Evolutionary conservation across 2,329 filamentous ascomycete genomes (phyloP), one percentile per base, ranked within the genome.

Genomic region (Zymoseptoria passerinii): DNA sequence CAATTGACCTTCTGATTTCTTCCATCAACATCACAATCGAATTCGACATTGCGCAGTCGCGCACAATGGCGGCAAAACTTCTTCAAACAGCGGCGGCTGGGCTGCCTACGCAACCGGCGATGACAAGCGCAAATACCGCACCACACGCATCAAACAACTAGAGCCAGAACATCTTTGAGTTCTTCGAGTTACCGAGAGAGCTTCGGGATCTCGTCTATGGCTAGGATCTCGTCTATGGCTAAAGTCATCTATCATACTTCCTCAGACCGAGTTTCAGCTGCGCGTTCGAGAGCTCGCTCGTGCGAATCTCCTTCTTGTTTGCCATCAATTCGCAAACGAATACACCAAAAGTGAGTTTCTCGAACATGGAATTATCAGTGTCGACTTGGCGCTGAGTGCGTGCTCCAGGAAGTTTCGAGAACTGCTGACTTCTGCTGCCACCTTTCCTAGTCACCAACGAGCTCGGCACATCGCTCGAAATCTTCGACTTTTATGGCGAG

Each of bases 131-230:
- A 40, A 40, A 40, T 16, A 16, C 35, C 35, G 35, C 35, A 40
- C 35, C 35, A 40, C 10, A 16, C 35, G 35, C 35, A 40, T 40
- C 9, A 16, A 16, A 40, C 35, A 5, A 40, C 6, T 16, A 40
- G 1, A 16, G 13, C 6, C 28, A 29, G 27, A 35, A 78, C 13
- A 58, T 61, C 57, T 63, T 63, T 48, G 28, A 49, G 7, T 61
- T 63, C 61, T 61, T 64, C 44, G 40, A 52, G 16, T 52, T 64
- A 2, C 52, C 60, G 4, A 48, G 6, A 4, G 62, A 64, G 28
- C 35, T 64, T 3, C 55, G 57, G 7, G 50, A 60, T 40, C 18
- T 54, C 20, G 55, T 63, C 48, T 63, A 62, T 54, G 52, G 51
- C n/a, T 35, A 35, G 8, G 29, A 8, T 35, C n/a, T n/a, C n/a